Conservation (phyloP, 2,329 filamentous ascomycete genomes). For the Clonostachys rhizophaga region DNA sequence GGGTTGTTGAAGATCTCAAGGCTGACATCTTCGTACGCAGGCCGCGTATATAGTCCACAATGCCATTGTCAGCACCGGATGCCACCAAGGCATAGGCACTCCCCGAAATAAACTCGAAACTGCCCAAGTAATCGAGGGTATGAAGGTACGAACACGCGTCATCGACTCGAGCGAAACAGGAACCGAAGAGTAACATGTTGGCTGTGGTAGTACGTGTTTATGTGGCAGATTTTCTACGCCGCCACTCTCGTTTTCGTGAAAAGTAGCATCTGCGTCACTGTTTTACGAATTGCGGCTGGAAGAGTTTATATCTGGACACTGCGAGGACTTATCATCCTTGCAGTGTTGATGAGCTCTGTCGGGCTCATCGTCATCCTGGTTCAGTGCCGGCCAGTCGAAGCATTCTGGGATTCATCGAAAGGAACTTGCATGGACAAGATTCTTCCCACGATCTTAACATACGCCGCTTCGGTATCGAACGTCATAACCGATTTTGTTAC, state of each 20-base stretch:
- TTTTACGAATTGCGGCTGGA: conserved; percentile 9
- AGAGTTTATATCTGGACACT: not conserved
- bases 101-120: not conserved
- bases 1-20: not conserved
- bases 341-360: not conserved
- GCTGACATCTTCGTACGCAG: not conserved
- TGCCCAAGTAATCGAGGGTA: not conserved
- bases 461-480: conserved; percentile 17
- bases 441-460: conserved; percentile 16
- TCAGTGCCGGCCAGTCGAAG: conserved; percentile 6
- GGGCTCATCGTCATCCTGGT: conserved; percentile 3
- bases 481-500: conserved; percentile 17
- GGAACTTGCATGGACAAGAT: conserved; percentile 12
- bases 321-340: not conserved
- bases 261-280: conserved; percentile 7
- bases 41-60: not conserved
- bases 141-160: not conserved
- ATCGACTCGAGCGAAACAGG: too few species aligned
- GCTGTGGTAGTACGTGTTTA: not conserved
- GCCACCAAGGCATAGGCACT: not conserved
- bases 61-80: not conserved
- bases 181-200: too few species aligned
- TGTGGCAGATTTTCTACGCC: conserved; percentile 2
- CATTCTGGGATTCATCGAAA: conserved; percentile 5
- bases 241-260: conserved; percentile 5